A percentile compares a stretch with the other conserved stretches of the same genome.
These are phyloP conservation scores for Macrolepiota fuliginosa DNA, from an alignment of 768 basidiomycete genomes.

Conservation along the genomic window DNA sequence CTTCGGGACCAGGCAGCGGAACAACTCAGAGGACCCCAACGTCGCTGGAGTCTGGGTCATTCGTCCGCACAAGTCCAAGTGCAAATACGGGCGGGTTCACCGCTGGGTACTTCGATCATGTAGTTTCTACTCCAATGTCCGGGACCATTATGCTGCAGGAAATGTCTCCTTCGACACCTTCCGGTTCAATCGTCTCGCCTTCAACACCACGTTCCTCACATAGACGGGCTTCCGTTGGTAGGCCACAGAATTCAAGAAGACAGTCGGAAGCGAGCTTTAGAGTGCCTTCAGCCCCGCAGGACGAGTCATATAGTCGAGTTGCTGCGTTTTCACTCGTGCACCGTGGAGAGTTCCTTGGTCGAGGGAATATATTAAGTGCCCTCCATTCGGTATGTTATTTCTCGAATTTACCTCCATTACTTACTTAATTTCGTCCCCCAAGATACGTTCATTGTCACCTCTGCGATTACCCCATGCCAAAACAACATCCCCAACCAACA, in stretches of 20 bases:
- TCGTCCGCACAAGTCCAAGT: neutral
- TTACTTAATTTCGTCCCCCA: neutral
- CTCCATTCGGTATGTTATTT: slow-evolving; percentile 37
- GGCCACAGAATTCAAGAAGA: neutral
- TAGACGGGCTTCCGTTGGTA: neutral
- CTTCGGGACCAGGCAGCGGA: neutral
- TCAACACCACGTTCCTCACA: neutral
- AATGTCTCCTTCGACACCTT: neutral
- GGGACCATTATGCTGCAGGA: neutral
- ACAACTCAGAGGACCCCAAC: neutral
- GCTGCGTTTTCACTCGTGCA: slow-evolving; percentile 44
- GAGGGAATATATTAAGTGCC: slow-evolving; percentile 45
- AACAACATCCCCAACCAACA: slow-evolving; percentile 25
- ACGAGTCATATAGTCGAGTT: slow-evolving; percentile 17
- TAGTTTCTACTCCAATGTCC: neutral
- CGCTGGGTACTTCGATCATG: neutral
- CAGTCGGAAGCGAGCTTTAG: neutral
- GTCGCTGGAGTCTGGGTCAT: neutral
- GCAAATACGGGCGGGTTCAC: neutral
- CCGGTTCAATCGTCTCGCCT: neutral
- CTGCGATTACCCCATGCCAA: slow-evolving; percentile 38
- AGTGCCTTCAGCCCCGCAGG: neutral
- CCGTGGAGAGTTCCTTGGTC: slow-evolving; percentile 47
- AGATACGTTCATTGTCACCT: slow-evolving; percentile 34
- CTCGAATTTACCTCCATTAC: neutral